These are phyloP conservation scores for Ceratobasidium sp. DNA, from an alignment of 1,284 basidiomycete genomes.

Conservation along the genomic window DNA sequence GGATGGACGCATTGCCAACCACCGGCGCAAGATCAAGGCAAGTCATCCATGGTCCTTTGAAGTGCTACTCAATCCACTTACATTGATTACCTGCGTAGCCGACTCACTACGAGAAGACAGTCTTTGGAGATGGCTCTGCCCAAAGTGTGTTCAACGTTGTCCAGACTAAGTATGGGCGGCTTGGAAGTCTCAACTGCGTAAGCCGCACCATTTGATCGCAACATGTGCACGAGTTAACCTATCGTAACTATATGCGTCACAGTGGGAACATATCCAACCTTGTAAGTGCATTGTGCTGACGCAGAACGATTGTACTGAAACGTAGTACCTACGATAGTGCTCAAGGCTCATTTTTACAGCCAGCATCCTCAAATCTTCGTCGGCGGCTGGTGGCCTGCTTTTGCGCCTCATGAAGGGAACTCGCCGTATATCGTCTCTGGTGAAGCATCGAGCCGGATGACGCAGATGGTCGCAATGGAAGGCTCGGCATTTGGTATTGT, in stretches of 20 bases:
- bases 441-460: conserved; percentile 27
- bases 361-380: conserved; percentile 29
- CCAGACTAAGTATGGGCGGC: conserved; percentile 52
- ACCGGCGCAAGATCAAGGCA: conserved; percentile 56
- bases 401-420: conserved; percentile 11
- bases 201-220: not conserved
- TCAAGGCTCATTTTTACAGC: conserved; percentile 30
- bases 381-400: conserved; percentile 27
- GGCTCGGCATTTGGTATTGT: conserved; percentile 26
- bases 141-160: conserved; percentile 28
- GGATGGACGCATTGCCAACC: conserved; percentile 53
- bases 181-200: conserved; percentile 53
- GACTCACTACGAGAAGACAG: conserved; percentile 50
- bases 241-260: not conserved
- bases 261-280: conserved; percentile 30
- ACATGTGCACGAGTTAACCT: no score
- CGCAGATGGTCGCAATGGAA: conserved; percentile 34
- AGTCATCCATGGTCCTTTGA: not conserved
- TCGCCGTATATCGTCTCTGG: conserved; percentile 28
- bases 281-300: not conserved
- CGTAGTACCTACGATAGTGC: not conserved
- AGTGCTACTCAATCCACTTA: not conserved
- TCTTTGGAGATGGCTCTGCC: conserved; percentile 53
- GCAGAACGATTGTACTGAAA: not conserved
- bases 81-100: not conserved